Conservation (phyloP, 129 eudicot genomes). For the carrot (Daucus carota) region DNA sequence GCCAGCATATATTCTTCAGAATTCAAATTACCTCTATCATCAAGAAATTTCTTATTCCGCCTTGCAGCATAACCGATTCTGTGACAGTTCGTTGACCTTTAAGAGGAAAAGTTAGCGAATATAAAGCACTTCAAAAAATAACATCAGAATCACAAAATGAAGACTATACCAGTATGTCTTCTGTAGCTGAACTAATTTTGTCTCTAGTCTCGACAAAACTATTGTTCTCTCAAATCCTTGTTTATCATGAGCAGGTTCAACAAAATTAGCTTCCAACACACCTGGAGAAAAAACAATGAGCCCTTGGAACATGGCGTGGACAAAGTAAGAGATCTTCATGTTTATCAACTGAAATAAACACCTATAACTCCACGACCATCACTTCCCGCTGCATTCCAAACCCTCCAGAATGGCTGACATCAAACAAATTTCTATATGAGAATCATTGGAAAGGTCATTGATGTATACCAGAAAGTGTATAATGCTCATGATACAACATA, state of each 20-base stretch:
- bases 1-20: not conserved
- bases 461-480: not conserved
- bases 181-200: conserved; percentile 65
- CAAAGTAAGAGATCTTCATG: conserved; percentile 3
- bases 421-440: not conserved
- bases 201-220: conserved; percentile 83
- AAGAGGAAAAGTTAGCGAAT: conserved; percentile 11
- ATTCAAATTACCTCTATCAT: conserved; percentile 38
- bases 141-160: not conserved
- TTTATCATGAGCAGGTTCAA: conserved; percentile 99
- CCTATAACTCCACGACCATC: conserved; percentile 99
- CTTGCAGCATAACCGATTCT: conserved; percentile 80
- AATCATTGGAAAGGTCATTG: not conserved
- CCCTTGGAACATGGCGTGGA: not conserved
- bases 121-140: not conserved
- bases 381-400: conserved; percentile 93
- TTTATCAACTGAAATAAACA: conserved; percentile 12
- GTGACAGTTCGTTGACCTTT: conserved; percentile 67
- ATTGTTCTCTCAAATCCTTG: conserved; percentile 96
- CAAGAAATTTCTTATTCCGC: conserved; percentile 23
- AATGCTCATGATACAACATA: not conserved
- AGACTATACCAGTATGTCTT: conserved; percentile 68
- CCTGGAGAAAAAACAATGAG: conserved; percentile 31
- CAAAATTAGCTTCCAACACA: conserved; percentile 89
- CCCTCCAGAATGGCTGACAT: conserved; percentile 95